A percentile compares a stretch with the other conserved stretches of the same genome.
Evolutionary conservation across 768 basidiomycete genomes (phyloP).

Genomic region (Kwoniella bestiolae): DNA sequence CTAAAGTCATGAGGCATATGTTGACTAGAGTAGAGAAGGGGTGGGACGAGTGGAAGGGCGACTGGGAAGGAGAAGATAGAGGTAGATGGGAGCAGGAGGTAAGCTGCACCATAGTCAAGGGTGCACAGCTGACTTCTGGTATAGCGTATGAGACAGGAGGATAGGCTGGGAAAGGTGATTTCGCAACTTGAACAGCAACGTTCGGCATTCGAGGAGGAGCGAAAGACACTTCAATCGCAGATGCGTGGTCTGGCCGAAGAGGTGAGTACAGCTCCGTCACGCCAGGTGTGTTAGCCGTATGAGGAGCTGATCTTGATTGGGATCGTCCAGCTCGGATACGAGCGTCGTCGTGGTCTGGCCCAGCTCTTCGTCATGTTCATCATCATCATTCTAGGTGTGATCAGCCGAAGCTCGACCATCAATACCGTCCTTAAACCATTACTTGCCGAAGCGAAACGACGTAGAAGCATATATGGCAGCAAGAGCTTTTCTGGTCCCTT

Average conservation of each 20-base stretch:
- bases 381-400: slow-evolving; percentile 81
- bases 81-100: slow-evolving; percentile 48
- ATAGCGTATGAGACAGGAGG: slow-evolving; percentile 51
- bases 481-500: slow-evolving; percentile 30
- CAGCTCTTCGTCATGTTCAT: slow-evolving; percentile 82
- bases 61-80: slow-evolving; percentile 40
- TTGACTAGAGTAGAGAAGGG: slow-evolving; percentile 60
- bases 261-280: slow-evolving; percentile 59
- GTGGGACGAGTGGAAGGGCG: slow-evolving; percentile 40
- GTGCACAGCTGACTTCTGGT: slow-evolving; percentile 7
- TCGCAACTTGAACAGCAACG: slow-evolving; percentile 65
- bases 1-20: slow-evolving; percentile 71
- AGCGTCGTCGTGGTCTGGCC: slow-evolving; percentile 85
- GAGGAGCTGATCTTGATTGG: not conserved
- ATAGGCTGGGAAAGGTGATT: slow-evolving; percentile 74
- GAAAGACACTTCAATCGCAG: slow-evolving; percentile 69
- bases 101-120: slow-evolving; percentile 7
- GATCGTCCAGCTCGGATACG: slow-evolving; percentile 70
- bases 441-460: slow-evolving; percentile 41
- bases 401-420: slow-evolving; percentile 60
- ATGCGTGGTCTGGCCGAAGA: slow-evolving; percentile 80
- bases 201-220: slow-evolving; percentile 70
- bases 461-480: slow-evolving; percentile 21
- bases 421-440: slow-evolving; percentile 45
- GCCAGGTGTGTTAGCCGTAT: not conserved